Evolutionary conservation across 2,329 filamentous ascomycete genomes (phyloP).

Genomic region (Monosporascus cannonballus): DNA sequence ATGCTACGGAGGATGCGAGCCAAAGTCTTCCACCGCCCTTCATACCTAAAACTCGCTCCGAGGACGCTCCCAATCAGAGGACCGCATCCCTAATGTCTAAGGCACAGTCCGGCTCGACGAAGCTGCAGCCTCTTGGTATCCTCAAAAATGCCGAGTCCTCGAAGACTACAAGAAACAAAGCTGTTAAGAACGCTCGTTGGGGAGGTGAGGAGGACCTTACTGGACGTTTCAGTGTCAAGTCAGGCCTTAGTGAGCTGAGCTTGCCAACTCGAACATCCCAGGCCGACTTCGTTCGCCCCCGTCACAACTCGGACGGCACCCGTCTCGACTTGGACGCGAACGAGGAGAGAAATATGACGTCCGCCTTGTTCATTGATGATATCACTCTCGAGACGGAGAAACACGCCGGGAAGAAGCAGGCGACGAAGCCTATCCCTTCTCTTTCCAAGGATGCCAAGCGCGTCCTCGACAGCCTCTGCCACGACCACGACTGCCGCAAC

Average conservation of each 20-base stretch:
- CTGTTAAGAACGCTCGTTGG: conserved; percentile 2
- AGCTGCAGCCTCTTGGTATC: conserved; percentile 25
- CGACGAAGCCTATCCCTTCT: conserved; percentile 31
- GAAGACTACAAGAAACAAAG: not conserved
- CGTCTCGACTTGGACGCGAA: conserved; percentile 23
- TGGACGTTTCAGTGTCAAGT: conserved; percentile 29
- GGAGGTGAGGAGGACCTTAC: conserved; percentile 20
- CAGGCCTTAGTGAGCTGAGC: conserved; percentile 25
- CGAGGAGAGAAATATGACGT: conserved; percentile 49
- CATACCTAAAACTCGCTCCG: conserved; percentile 10
- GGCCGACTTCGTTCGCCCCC: conserved; percentile 14
- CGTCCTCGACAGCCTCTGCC: conserved; percentile 46
- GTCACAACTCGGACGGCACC: conserved; percentile 17
- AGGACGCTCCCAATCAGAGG: conserved; percentile 13
- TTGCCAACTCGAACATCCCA: conserved; percentile 19
- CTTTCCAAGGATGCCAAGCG: conserved; percentile 47
- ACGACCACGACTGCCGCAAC: conserved; percentile 47
- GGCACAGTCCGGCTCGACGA: conserved; percentile 7
- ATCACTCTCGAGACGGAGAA: conserved; percentile 46
- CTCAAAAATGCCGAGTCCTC: conserved; percentile 25
- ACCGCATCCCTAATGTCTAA: conserved; percentile 9
- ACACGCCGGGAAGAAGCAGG: conserved; percentile 16
- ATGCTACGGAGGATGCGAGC: conserved; percentile 19
- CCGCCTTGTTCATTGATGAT: conserved; percentile 52
- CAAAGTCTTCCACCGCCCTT: conserved; percentile 23